Evolutionary conservation across 306 rosid species (phyloP).

Genomic region (Biancaea sappan): DNA sequence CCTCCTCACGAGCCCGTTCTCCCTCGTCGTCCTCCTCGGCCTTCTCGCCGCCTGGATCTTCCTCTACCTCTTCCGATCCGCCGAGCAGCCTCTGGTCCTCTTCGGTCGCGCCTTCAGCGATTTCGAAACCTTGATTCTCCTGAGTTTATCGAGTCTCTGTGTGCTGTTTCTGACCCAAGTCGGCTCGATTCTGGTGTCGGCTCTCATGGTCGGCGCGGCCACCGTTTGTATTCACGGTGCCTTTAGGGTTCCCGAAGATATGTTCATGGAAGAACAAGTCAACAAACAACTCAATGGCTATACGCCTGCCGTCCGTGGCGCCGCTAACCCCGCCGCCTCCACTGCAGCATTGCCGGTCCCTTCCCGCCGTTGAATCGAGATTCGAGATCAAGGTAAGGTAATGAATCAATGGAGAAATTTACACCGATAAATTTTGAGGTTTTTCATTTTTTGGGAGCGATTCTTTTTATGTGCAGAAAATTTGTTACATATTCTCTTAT

Average conservation of each 20-base stretch:
- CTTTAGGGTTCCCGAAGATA: slow-evolving; percentile 82
- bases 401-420: too few species aligned
- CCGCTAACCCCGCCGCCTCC: slow-evolving; percentile 52
- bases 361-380: slow-evolving; percentile 62
- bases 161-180: slow-evolving; percentile 83
- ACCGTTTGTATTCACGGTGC: slow-evolving; percentile 81
- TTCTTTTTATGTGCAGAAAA: slow-evolving; percentile 15
- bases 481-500: slow-evolving; percentile 28
- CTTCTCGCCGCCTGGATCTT: slow-evolving; percentile 84
- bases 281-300: slow-evolving; percentile 54
- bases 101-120: slow-evolving; percentile 75
- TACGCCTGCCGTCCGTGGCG: slow-evolving; percentile 62
- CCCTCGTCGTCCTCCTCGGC: slow-evolving; percentile 61
- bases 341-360: slow-evolving; percentile 45
- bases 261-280: slow-evolving; percentile 81
- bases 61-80: slow-evolving; percentile 91
- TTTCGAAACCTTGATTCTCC: slow-evolving; percentile 65
- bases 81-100: slow-evolving; percentile 87
- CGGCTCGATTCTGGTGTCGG: slow-evolving; percentile 75
- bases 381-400: slow-evolving; percentile 18
- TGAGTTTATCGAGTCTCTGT: slow-evolving; percentile 56
- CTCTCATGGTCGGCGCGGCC: slow-evolving; percentile 64
- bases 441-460: slow-evolving; percentile 7
- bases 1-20: slow-evolving; percentile 72
- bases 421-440: too few species aligned